Evolutionary conservation across 1,284 basidiomycete genomes (phyloP).

Genomic region (Ceratobasidium papillatum): DNA sequence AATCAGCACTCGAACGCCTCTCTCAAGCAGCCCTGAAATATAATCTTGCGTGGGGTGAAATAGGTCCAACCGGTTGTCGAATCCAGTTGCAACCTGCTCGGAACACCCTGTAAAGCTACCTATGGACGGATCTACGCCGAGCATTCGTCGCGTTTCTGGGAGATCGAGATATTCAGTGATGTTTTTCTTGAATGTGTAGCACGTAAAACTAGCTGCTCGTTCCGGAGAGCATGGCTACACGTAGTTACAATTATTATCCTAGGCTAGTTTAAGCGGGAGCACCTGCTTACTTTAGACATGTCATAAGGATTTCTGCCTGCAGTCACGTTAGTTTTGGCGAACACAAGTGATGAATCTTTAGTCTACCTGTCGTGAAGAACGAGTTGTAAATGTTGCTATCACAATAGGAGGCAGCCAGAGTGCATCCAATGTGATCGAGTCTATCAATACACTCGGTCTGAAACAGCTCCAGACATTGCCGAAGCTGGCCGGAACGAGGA

Average conservation of each 20-base stretch:
- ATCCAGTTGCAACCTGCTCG: conserved; percentile 48
- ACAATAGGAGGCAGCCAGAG: conserved; percentile 21
- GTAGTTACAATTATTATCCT: not conserved
- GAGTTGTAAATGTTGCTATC: not conserved
- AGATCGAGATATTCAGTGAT: conserved; percentile 55
- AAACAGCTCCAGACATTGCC: conserved; percentile 6
- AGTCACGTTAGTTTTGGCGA: not conserved
- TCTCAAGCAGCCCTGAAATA: conserved; percentile 57
- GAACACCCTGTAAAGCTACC: conserved; percentile 50
- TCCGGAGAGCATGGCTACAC: conserved; percentile 3
- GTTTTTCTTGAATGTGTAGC: conserved; percentile 54
- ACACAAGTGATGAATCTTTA: too few relatives aligned
- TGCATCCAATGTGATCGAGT: conserved; percentile 34
- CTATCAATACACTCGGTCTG: conserved; percentile 35
- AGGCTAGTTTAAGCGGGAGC: not conserved
- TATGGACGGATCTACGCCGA: conserved; percentile 51
- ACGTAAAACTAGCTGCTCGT: conserved; percentile 45
- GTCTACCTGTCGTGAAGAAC: conserved; percentile 14
- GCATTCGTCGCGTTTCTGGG: conserved; percentile 51
- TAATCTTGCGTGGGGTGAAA: conserved; percentile 47
- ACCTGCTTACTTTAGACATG: conserved; percentile 14
- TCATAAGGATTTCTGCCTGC: conserved; percentile 19
- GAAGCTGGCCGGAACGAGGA: conserved; percentile 12
- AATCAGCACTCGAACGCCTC: conserved; percentile 74
- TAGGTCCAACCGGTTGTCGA: conserved; percentile 1